Evolutionary conservation across 495 filamentous ascomycete genomes (phyloP), one percentile per base, ranked within the genome.

Genomic region (Trichocladium antarcticum): DNA sequence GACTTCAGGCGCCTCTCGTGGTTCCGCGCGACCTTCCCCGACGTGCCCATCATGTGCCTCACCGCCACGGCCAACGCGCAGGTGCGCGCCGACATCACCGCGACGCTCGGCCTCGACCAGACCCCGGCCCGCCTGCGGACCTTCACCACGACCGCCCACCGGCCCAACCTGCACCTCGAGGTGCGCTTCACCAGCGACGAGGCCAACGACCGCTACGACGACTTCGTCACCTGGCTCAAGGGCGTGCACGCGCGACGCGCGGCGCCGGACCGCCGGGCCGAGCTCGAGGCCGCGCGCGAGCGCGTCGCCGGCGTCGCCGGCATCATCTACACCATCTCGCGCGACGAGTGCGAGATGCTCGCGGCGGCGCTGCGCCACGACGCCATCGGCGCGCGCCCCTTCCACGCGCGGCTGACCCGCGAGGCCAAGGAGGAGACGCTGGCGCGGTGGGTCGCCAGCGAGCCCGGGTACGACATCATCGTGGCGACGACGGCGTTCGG

Each of bases 401-500:
- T 83, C 58, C 83, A 87, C 61, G 83, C 83, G 15, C 80, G 77
- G 34, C 69, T 87, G 21, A 60, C 67, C 4, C 77, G 74, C 42
- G 66, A 77, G 21, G 68, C 74, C 35, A 85, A 85, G 56, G 79
- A 81, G 37, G 76, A 79, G 49, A 75, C 76, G 31, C 66, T 85
- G 27, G 58, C 74, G 4, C 77, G 79, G 29, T 97, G 90, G 90
- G 78, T 92, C 32, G 75, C 76, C 14, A 83, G 84, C 53, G 73
- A 77, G 38, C 68, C 73, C 11, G 80, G 82, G 6, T 95, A 92
- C 62, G 86, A 89, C 56, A 81, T 96, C 41, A 89, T 96, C 37
- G 85, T 96, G 35, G 90, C 90, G 5, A 96, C 90, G 0, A 96
- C 87, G 3, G 90, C 90, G 0, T 96, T 96, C 53, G 90, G 90